Evolutionary conservation across 2,329 filamentous ascomycete genomes (phyloP).

Genomic region (Epicoccum sorghinum): DNA sequence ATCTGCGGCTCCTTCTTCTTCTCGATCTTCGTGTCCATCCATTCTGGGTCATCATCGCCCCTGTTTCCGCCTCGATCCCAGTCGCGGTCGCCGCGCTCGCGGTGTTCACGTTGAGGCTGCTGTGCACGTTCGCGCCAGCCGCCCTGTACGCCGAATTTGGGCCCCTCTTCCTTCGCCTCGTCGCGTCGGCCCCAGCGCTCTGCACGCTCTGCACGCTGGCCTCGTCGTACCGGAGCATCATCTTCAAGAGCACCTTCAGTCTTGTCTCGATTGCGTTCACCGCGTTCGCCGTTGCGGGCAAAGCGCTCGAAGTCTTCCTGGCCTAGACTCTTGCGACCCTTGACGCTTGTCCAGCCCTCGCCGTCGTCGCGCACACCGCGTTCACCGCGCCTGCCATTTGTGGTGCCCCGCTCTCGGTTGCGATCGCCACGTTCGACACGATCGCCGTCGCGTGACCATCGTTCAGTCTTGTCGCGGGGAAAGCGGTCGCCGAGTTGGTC

Average conservation of each 20-base stretch:
- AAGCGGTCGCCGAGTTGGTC: constrained; percentile 46
- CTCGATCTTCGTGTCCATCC: constrained; percentile 73
- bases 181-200: constrained; percentile 72
- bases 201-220: constrained; percentile 65
- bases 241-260: constrained; percentile 44
- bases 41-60: constrained; percentile 76
- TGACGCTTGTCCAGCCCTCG: constrained; percentile 77
- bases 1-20: constrained; percentile 73
- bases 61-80: constrained; percentile 61
- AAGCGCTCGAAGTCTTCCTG: constrained; percentile 75
- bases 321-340: constrained; percentile 75
- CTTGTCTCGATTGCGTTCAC: constrained; percentile 59
- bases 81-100: constrained; percentile 58
- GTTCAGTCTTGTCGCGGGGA: constrained; percentile 43
- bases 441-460: constrained; percentile 53
- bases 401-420: constrained; percentile 40
- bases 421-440: constrained; percentile 32
- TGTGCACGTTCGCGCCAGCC: constrained; percentile 64
- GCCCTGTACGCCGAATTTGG: constrained; percentile 49
- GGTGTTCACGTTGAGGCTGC: constrained; percentile 25
- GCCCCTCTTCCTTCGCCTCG: constrained; percentile 57
- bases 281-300: constrained; percentile 54
- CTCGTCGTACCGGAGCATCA: constrained; percentile 63
- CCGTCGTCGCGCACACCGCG: constrained; percentile 58
- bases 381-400: constrained; percentile 42